Base-by-base conservation (phyloP, 495 filamentous ascomycete genomes). In the Viridothelium virens region DNA sequence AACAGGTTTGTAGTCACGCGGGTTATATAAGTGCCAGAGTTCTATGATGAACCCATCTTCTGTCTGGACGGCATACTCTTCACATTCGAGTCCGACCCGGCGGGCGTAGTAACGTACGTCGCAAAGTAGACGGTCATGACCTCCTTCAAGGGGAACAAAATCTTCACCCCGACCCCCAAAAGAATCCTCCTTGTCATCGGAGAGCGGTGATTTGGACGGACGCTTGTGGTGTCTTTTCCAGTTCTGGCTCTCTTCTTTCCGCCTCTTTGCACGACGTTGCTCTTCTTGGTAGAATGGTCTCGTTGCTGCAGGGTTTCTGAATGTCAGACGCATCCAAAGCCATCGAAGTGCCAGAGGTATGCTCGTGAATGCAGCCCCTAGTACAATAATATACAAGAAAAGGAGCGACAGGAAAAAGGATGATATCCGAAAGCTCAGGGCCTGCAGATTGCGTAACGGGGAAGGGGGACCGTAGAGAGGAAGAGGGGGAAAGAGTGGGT, bases 41-140 rank as follows among this genome's bases (percentile, higher is more conserved):
- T 86, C 82, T 65, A 97, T 88, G 67, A 97, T 84, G 73, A 96
- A 97, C 3, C 93, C 94, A 72, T 97, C 93, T 75, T 97, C 93
- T 0, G 94, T 97, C 75, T 96, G 86, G 0, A 97, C 91, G 44
- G 89, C 80, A 72, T 89, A 91, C 31, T 82, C 83, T 71, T 97
- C 94, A 18, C 90, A 84, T 66, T 96, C 91, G 4, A 97, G 81
- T 6, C 93, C 94, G 1, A 96, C 93, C 16, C 92, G 79, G 44
- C 90, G 81, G 0, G 93, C 93, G 74, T 97, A 97, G 73, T 97
- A 95, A 4, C 83, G 82, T 10, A 92, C 85, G 74, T 96, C 89
- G 72, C 87, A 90, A 9, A 90, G 73, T 2, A 97, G 73, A 2
- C 82, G 85, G 73, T 97, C 93, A 46, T 84, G 83, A 0, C 91